Conservation (phyloP, 345 rosid genomes). For the Bruguiera gymnorhiza region DNA sequence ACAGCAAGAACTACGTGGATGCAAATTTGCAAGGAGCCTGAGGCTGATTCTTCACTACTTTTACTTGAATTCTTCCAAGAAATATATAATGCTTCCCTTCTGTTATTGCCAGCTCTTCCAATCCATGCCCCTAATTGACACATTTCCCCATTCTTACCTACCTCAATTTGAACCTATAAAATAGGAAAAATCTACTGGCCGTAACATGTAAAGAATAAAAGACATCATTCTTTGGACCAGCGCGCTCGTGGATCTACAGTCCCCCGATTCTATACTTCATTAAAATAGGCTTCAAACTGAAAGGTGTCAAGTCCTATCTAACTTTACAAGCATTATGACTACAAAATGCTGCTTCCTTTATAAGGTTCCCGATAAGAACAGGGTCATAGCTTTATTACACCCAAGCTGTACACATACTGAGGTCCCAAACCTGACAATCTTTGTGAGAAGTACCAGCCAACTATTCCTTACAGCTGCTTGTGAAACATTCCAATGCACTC, state of each 20-base stretch:
- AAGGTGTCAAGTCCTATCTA: not conserved
- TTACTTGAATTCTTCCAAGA: not conserved
- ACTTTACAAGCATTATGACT: not conserved
- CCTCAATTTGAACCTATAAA: not conserved
- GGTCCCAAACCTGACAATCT: constrained; percentile 11
- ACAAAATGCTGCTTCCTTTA: constrained; percentile 13
- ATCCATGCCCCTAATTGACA: not conserved
- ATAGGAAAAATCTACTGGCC: not conserved
- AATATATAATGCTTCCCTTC: not conserved
- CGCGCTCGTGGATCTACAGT: not conserved
- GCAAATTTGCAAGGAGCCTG: not conserved
- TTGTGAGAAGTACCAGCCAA: constrained; percentile 14
- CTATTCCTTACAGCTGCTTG: constrained; percentile 11
- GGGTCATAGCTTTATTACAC: constrained; percentile 4
- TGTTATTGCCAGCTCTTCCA: not conserved
- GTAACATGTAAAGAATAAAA: not conserved
- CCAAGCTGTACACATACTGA: constrained; percentile 22
- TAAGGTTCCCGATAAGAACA: constrained; percentile 5
- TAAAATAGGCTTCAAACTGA: not conserved
- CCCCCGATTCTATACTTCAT: not conserved
- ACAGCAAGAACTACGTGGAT: not conserved
- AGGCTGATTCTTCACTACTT: not conserved
- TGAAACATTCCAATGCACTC: constrained; percentile 12
- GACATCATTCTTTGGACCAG: not conserved
- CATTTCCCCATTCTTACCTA: not conserved